Percentiles rank a stretch among this genome's conserved stretches.
phyloP scores from a whole-genome alignment of 306 rosid genomes.

The Sicyos edulis region DNA sequence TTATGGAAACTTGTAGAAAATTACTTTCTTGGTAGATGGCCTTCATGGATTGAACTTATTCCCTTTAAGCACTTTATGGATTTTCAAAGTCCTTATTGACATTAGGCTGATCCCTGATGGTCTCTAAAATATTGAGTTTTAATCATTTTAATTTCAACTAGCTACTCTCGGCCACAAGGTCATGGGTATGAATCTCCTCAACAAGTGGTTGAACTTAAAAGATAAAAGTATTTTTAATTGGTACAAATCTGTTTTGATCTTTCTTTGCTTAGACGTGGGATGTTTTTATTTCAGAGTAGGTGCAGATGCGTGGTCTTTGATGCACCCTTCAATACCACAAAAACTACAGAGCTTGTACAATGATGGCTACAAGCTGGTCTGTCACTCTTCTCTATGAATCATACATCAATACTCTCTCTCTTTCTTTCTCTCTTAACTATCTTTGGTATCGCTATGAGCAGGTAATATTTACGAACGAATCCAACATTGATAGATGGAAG shows the following conservation, averaged over 20 bases:
- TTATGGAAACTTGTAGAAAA: too few relatives aligned
- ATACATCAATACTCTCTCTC: too few relatives aligned
- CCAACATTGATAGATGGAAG: slow-evolving; percentile 95
- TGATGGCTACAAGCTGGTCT: slow-evolving; percentile 88
- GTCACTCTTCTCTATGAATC: slow-evolving; percentile 24
- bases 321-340: slow-evolving; percentile 76
- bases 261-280: neutral
- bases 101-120: too few relatives aligned
- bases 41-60: too few relatives aligned
- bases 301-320: slow-evolving; percentile 73
- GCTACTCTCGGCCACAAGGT: too few relatives aligned
- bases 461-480: slow-evolving; percentile 94
- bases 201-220: too few relatives aligned
- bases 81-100: too few relatives aligned
- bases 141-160: neutral
- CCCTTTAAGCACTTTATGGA: too few relatives aligned
- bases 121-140: neutral
- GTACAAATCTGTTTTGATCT: neutral
- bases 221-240: too few relatives aligned
- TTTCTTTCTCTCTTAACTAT: neutral
- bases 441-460: slow-evolving; percentile 22
- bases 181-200: too few relatives aligned
- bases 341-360: slow-evolving; percentile 67
- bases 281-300: slow-evolving; percentile 54
- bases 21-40: too few relatives aligned